These are phyloP conservation scores for Paragyromitra xinjiangensis DNA, from an alignment of 495 filamentous ascomycete species.

Conservation along the genomic window DNA sequence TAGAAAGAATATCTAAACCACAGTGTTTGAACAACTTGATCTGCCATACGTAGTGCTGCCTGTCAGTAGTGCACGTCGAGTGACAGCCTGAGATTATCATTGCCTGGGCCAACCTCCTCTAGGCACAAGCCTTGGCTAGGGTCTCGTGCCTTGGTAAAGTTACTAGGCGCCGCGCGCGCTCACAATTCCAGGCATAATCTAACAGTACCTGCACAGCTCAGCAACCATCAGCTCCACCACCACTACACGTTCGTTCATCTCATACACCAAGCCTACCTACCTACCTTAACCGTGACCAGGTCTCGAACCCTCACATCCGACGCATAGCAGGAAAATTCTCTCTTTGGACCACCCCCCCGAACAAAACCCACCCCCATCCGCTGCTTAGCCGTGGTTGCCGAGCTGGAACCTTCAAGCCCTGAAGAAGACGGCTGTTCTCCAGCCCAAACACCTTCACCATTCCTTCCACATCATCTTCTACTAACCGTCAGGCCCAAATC, in stretches of 20 bases:
- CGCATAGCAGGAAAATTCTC: constrained; percentile 38
- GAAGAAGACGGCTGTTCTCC: constrained; percentile 61
- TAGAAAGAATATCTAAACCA: background rate
- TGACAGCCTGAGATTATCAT: constrained; percentile 28
- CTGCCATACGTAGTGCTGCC: background rate
- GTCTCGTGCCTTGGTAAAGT: constrained; percentile 45
- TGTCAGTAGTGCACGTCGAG: constrained; percentile 10
- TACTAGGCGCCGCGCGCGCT: constrained; percentile 26
- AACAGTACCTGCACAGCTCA: constrained; percentile 25
- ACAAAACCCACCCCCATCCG: constrained; percentile 54
- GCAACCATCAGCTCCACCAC: constrained; percentile 44
- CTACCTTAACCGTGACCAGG: constrained; percentile 32
- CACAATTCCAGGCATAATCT: constrained; percentile 14
- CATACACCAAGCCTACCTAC: constrained; percentile 13
- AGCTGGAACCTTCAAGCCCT: constrained; percentile 47
- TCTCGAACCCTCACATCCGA: constrained; percentile 23
- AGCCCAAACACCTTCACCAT: constrained; percentile 68
- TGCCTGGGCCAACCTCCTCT: constrained; percentile 9
- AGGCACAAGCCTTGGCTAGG: constrained; percentile 11
- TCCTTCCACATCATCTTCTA: constrained; percentile 64
- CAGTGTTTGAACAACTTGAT: background rate
- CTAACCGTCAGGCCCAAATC: constrained; percentile 69
- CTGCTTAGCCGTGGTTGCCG: constrained; percentile 49
- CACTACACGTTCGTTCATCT: constrained; percentile 37
- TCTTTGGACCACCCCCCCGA: constrained; percentile 41